Base-by-base conservation (phyloP, 23 red algal species). In the Porphyridium purpureum region DNA sequence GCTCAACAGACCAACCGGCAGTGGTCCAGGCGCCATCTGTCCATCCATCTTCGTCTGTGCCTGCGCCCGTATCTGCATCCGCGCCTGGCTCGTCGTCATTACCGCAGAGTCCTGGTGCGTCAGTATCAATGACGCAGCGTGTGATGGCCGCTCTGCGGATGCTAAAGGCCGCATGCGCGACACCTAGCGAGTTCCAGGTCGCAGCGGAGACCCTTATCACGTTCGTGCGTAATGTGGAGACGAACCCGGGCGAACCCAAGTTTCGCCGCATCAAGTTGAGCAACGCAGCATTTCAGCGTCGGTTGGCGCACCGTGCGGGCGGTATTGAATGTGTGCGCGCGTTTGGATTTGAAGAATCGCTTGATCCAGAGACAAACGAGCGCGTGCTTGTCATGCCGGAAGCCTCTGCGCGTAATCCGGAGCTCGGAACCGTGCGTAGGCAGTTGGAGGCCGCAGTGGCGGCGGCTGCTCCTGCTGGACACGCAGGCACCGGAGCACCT, bases 171-270 rank as follows among this genome's bases (percentile, higher is more conserved):
- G 55, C 63, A 24, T 64, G 47, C 4, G 31, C 73, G 36, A 24
- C 31, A 15, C 27, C 29, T 35, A n/a, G n/a, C n/a, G 73, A 79
- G 26, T 79, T 79, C 35, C 53, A 53, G 29, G 50, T 79, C 24
- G 73, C 73, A 7, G 73, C 67, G 6, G 27, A 54, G 19, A 79
- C 73, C 8, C 40, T 79, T 15, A 60, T 79, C 30, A 79, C 73
- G 24, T 79, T 79, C 53, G 73, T 79, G 34, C 60, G 53, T 9
- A 79, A 79, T 58, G 52, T 79, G 29, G 73, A 60, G 24, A 54
- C 50, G 5, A 24, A 79, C 35, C 73, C 73, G 32, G 51, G 60
- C 25, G 7, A 55, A 49, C 60, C 33, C 22, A 79, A 65, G 34
- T 79, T 67, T 20, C 49, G 73, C 7, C 55, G 59, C 34, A 62